A percentile compares a stretch with the other conserved stretches of the same genome.
phyloP scores from a whole-genome alignment of 257 asterid genomes.

The Plantago elongata region DNA sequence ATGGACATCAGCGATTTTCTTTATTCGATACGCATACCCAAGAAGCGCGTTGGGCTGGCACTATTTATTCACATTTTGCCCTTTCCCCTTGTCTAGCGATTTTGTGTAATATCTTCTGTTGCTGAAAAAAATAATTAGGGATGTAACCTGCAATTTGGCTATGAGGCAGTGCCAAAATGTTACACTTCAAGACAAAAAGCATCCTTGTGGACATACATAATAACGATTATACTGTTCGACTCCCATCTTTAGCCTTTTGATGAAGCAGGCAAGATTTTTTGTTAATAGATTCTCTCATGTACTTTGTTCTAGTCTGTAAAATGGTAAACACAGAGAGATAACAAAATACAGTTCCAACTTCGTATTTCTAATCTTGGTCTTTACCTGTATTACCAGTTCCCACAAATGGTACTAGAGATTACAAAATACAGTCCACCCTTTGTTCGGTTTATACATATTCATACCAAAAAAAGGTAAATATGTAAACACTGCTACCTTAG shows the following conservation, averaged over 20 bases:
- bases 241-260: not conserved
- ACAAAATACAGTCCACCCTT: too few species aligned
- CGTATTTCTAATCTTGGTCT: too few species aligned
- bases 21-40: conserved; percentile 7
- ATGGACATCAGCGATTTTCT: conserved; percentile 15
- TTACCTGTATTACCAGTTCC: too few species aligned
- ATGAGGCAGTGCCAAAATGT: not conserved
- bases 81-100: conserved; percentile 4
- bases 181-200: conserved; percentile 4
- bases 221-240: conserved; percentile 8
- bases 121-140: conserved; percentile 24
- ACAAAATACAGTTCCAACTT: too few species aligned
- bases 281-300: not conserved
- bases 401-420: too few species aligned
- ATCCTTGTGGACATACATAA: not conserved
- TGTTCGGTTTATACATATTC: too few species aligned
- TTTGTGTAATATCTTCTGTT: conserved; percentile 22
- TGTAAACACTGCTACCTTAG: too few species aligned
- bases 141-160: conserved; percentile 10
- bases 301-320: not conserved
- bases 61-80: conserved; percentile 11
- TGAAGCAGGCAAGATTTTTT: not conserved
- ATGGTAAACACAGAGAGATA: too few species aligned
- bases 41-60: conserved; percentile 14
- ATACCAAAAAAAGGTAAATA: too few species aligned